Percentiles rank a stretch among this genome's conserved stretches.
These are phyloP conservation scores for Daedaleopsis nitida DNA, from an alignment of 768 basidiomycete genomes.

Conservation along the genomic window DNA sequence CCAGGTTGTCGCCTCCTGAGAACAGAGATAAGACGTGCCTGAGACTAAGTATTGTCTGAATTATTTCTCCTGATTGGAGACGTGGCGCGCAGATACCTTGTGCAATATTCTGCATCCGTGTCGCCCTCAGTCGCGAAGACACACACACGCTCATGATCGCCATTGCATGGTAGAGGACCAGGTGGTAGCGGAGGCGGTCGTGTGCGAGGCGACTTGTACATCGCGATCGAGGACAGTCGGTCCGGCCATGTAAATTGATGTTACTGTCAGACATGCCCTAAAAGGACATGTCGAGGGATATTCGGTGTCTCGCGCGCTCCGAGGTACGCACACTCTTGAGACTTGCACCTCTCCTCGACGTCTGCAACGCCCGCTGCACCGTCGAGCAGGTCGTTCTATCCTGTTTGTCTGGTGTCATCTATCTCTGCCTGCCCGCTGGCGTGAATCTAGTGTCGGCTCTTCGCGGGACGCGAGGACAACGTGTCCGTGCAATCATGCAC, in stretches of 20 bases:
- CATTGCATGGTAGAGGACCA: too few relatives aligned
- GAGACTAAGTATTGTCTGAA: background rate
- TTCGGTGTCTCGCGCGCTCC: too few relatives aligned
- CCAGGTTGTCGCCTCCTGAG: background rate
- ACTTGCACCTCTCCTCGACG: conserved; percentile 2
- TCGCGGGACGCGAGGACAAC: conserved; percentile 2
- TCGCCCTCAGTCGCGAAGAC: too few relatives aligned
- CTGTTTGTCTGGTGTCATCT: background rate
- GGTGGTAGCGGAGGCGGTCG: too few relatives aligned
- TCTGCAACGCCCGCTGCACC: background rate
- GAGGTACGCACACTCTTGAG: too few relatives aligned
- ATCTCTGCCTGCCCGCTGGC: background rate
- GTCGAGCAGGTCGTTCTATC: background rate
- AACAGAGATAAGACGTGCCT: conserved; percentile 19
- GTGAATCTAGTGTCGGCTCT: background rate
- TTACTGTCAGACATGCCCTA: background rate
- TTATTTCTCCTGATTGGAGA: conserved; percentile 8
- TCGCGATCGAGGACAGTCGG: too few relatives aligned
- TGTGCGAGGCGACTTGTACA: too few relatives aligned
- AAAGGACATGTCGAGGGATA: background rate
- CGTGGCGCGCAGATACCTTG: too few relatives aligned
- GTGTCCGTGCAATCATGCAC: conserved; percentile 13
- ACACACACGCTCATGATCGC: too few relatives aligned
- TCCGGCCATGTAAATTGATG: too few relatives aligned
- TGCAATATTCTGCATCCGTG: too few relatives aligned